Evolutionary conservation across 805 yeast species (phyloP).

Genomic region (Candida peoriensis): DNA sequence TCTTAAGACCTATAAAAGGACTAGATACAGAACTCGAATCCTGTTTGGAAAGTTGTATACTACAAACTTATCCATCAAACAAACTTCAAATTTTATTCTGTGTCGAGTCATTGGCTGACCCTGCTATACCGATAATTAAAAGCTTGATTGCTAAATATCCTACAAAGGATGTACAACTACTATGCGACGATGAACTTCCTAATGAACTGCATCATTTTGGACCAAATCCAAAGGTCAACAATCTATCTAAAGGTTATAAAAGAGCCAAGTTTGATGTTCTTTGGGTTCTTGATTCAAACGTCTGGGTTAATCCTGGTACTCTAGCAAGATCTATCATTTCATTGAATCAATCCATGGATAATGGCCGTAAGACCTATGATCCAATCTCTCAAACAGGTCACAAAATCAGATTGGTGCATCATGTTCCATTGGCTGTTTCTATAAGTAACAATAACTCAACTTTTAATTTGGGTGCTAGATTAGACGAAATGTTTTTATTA

Average conservation of each 20-base stretch:
- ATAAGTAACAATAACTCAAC: constrained; percentile 16
- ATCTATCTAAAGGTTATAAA: constrained; percentile 73
- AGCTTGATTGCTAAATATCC: constrained; percentile 49
- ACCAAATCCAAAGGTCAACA: constrained; percentile 87
- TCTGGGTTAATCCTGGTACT: constrained; percentile 66
- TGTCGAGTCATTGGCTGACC: constrained; percentile 58
- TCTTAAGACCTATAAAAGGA: constrained; percentile 80
- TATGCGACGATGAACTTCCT: constrained; percentile 41
- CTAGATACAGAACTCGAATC: constrained; percentile 67
- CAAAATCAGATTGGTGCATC: constrained; percentile 69
- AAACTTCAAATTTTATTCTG: constrained; percentile 72
- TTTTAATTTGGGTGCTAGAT: constrained; percentile 47
- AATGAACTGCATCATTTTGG: constrained; percentile 47
- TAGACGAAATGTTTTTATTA: constrained; percentile 81
- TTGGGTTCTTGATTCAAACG: constrained; percentile 86
- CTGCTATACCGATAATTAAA: constrained; percentile 55
- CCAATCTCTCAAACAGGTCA: constrained; percentile 18
- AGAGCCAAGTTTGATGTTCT: constrained; percentile 65
- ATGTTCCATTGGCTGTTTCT: constrained; percentile 64
- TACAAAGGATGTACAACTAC: constrained; percentile 49
- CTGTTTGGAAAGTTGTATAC: constrained; percentile 64
- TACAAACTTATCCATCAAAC: constrained; percentile 58
- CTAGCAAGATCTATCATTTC: constrained; percentile 59
- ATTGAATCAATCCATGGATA: constrained; percentile 43
- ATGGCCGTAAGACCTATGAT: constrained; percentile 33